Base-by-base conservation (phyloP, 2,329 filamentous ascomycete species). In the Colletotrichum costaricense region DNA sequence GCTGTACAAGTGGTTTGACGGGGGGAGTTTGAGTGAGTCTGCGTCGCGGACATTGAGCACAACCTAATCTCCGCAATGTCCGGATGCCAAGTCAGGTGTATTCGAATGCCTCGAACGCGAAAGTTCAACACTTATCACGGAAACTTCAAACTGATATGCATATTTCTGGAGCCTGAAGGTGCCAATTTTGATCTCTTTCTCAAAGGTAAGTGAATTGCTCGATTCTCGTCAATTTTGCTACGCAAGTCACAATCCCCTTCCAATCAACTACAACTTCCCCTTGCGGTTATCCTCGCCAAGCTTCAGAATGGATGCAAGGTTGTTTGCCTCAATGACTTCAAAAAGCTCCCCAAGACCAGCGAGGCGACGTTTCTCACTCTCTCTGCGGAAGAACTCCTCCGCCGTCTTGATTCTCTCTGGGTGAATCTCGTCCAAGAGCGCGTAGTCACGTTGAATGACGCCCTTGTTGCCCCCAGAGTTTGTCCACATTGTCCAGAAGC, bases 401-500 rank as follows among this genome's bases (percentile, higher is more conserved):
- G 82, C 85, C 42, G 79, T 86, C 76, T 78, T 83, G 68, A 88
- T 85, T n/a, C 88, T 80, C 1, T 76, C 76, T 0, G 88, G 88
- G 76, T 86, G 82, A 62, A 90, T 89, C 78, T 86, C 82, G 76
- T 89, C 88, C 55, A 90, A 77, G 22, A 89, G 73, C 16, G 76
- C 79, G 76, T 88, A 88, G 76, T 90, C 84, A 63, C 87, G 81
- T 71, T 78, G 77, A 2, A 88, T 75, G 5, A 88, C 74, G 0
- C 84, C 84, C 33, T 78, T 77, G 66, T 86, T 85, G 0, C 80
- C 81, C 0, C 82, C 83, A 1, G 84, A 84, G 67, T 82, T 66
- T 58, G 79, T 82, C 80, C 83, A 89, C 65, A 85, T 72, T 68
- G 83, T 86, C 85, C 87, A 89, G 75, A 86, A 89, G 0, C 83